Evolutionary conservation across 441 rosid species (phyloP).

Genomic region (Pelargonium citronellum): DNA sequence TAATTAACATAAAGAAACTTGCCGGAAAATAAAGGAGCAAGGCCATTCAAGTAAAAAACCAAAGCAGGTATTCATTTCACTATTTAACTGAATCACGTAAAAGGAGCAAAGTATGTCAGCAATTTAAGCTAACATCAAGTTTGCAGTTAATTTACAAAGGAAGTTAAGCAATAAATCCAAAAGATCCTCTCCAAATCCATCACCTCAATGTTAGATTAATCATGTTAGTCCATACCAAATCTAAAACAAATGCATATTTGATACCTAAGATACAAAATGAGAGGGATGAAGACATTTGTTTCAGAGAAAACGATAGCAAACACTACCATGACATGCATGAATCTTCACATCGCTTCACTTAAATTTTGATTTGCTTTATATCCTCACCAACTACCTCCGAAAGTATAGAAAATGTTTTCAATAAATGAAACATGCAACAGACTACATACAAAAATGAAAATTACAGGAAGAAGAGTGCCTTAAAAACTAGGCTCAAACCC

Average conservation of each 20-base stretch:
- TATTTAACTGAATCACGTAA: not conserved
- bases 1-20: not conserved
- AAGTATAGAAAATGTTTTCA: not conserved
- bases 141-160: not conserved
- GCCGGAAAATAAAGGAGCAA: too few species aligned
- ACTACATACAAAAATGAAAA: not conserved
- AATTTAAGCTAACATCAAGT: not conserved
- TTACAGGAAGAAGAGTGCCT: not conserved
- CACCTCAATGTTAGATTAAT: not conserved
- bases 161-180: not conserved
- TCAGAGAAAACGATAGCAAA: not conserved
- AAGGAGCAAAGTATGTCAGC: not conserved
- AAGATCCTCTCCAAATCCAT: not conserved
- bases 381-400: not conserved
- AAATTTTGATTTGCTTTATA: not conserved
- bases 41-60: too few species aligned
- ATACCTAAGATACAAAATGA: not conserved
- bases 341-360: not conserved
- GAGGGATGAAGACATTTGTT: not conserved
- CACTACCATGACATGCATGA: too few species aligned
- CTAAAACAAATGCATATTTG: not conserved
- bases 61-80: too few species aligned
- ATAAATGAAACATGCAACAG: not conserved
- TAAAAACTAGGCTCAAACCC: not conserved
- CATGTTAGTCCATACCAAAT: not conserved